Evolutionary conservation across 345 rosid species (phyloP).

Genomic region (Boechera divaricarpa): DNA sequence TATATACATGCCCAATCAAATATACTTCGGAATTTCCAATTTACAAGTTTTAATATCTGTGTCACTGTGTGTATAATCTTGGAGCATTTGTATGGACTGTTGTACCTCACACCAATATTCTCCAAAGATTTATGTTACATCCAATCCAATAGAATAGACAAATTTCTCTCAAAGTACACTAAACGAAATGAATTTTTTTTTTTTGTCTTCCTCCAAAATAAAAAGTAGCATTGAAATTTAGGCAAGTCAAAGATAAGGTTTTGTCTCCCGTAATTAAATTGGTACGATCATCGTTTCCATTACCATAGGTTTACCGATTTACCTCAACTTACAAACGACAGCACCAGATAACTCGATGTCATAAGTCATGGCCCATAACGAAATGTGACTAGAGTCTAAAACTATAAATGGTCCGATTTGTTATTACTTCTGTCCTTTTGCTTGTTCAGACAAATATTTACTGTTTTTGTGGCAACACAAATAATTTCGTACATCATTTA

Average conservation of each 20-base stretch:
- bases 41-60: not conserved
- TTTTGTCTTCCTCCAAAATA: not conserved
- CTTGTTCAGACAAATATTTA: slow-evolving; percentile 24
- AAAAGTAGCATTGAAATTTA: slow-evolving; percentile 12
- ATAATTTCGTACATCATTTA: not conserved
- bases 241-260: slow-evolving; percentile 24
- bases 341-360: slow-evolving; percentile 3
- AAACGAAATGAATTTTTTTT: not conserved
- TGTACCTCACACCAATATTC: slow-evolving; percentile 9
- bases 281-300: slow-evolving; percentile 28
- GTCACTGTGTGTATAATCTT: not conserved
- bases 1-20: not conserved
- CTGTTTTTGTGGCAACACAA: slow-evolving; percentile 21
- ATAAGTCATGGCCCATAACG: not conserved
- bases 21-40: not conserved
- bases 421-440: slow-evolving; percentile 32
- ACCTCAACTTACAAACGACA: slow-evolving; percentile 16
- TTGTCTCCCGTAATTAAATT: slow-evolving; percentile 20
- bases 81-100: slow-evolving; percentile 8
- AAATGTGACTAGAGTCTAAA: slow-evolving; percentile 15
- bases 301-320: not conserved
- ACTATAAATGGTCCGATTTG: slow-evolving; percentile 30
- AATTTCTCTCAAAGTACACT: slow-evolving; percentile 1
- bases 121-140: slow-evolving; percentile 21
- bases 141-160: slow-evolving; percentile 25